Evolutionary conservation across 1,284 basidiomycete genomes (phyloP).

Genomic region (Leccinum insolens): DNA sequence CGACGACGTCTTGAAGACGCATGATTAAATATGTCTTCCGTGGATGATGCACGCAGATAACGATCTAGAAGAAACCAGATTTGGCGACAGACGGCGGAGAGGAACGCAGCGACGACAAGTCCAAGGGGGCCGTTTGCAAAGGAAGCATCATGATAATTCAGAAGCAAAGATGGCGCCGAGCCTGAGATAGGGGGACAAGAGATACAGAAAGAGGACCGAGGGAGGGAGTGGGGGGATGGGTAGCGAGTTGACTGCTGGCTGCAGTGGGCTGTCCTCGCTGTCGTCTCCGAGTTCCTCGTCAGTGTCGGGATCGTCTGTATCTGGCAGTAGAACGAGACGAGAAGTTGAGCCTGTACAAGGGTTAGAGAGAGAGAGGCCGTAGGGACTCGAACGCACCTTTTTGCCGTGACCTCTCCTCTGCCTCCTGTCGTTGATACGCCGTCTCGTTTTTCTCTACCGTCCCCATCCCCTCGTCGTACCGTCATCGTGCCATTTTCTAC

Average conservation of each 20-base stretch:
- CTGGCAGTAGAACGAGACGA: slow-evolving; percentile 64
- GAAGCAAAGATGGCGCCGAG: slow-evolving; percentile 69
- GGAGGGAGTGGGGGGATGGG: slow-evolving; percentile 57
- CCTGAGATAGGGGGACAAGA: slow-evolving; percentile 67
- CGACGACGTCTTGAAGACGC: slow-evolving; percentile 59
- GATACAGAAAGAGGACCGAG: slow-evolving; percentile 65
- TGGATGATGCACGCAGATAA: slow-evolving; percentile 62
- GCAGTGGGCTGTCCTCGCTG: slow-evolving; percentile 36
- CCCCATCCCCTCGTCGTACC: no score
- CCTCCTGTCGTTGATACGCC: no score
- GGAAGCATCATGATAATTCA: slow-evolving; percentile 42
- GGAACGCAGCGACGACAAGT: slow-evolving; percentile 53
- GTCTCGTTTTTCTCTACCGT: no score
- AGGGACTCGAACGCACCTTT: no score
- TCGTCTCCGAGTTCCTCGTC: slow-evolving; percentile 43
- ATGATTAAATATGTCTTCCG: slow-evolving; percentile 65
- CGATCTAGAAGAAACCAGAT: slow-evolving; percentile 75
- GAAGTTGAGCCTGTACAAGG: slow-evolving; percentile 37
- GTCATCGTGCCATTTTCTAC: no score
- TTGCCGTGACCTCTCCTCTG: no score
- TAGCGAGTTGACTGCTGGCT: slow-evolving; percentile 46
- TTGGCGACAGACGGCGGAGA: slow-evolving; percentile 65
- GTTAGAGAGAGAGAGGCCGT: no score
- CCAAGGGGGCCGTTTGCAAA: slow-evolving; percentile 53
- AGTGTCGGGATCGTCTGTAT: slow-evolving; percentile 54